Base-by-base conservation (phyloP, 805 yeast genomes). In the Lipomyces sp. region DNA sequence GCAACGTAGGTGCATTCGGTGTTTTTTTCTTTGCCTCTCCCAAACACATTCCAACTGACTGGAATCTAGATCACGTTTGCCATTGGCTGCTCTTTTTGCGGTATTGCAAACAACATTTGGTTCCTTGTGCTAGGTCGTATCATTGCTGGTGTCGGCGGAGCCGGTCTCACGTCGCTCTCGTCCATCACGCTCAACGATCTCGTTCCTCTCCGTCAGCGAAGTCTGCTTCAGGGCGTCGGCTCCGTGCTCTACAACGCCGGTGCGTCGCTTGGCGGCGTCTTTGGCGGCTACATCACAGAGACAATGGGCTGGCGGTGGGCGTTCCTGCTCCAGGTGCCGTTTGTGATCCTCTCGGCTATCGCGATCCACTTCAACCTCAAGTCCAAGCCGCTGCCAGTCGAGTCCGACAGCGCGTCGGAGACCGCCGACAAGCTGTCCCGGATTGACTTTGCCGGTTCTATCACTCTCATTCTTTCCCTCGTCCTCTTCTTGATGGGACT, bases 141-240 rank as follows among this genome's bases (percentile, higher is more conserved):
- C 31, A 22, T 84, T 47, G 80, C 90, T 24, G 91, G 91, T 26
- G 76, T 82, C 55, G 91, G 90, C 8, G 89, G 88, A 24, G 86
- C 88, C 10, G 90, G 91, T 0, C 76, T 83, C 52, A 80, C 80
- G 37, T 74, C 86, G 1, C 68, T 84, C 54, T 77, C 85, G 7
- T 80, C 88, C 13, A 82, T 84, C 46, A 73, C 84, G 2, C 75
- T 81, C 62, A 79, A 85, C 19, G 91, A 84, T 64, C 69, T 84
- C 39, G 79, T 85, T 32, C 79, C 86, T 4, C 74, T 81, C 45
- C 73, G 86, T 52, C 79, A 80, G 37, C 70, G 93, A 59, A 88
- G 87, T 1, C 62, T 82, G 28, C 83, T 77, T 62, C 90, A 84
- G 63, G 93, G 90, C 0, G 66, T 81, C 43, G 79, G 79, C 24